Evolutionary conservation across 2,329 filamentous ascomycete species (phyloP).

Genomic region (Paecilomyces fulvus): DNA sequence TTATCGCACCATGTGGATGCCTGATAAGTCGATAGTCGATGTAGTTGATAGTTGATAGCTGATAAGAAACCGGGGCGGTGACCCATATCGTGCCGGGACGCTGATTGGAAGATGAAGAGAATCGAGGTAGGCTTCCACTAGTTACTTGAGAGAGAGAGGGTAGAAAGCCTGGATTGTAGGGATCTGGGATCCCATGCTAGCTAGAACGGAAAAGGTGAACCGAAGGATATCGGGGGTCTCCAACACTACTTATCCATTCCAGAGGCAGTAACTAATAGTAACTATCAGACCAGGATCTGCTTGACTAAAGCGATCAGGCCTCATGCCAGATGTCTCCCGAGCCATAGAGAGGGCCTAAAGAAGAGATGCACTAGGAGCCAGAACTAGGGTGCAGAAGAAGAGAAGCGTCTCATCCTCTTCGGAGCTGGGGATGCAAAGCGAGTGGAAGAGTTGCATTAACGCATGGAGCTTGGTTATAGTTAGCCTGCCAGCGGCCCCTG

Average conservation of each 20-base stretch:
- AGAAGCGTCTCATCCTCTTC: background rate
- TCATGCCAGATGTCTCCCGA: background rate
- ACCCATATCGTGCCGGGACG: background rate
- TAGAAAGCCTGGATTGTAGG: too few relatives aligned
- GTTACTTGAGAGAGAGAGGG: too few relatives aligned
- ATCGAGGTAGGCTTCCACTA: background rate
- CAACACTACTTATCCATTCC: background rate
- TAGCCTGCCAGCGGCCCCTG: background rate
- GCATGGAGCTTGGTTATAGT: background rate
- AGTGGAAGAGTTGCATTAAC: background rate
- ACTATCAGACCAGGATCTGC: background rate
- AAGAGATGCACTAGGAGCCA: background rate
- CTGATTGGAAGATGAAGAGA: background rate
- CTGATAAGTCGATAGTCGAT: background rate
- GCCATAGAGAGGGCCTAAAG: background rate
- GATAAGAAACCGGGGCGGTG: background rate
- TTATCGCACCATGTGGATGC: background rate
- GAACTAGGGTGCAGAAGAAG: background rate
- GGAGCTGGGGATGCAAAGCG: background rate
- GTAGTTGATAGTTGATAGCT: background rate
- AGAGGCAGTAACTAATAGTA: too few relatives aligned
- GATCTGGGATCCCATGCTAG: too few relatives aligned
- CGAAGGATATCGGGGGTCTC: too few relatives aligned
- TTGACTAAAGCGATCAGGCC: background rate
- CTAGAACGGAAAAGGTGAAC: too few relatives aligned